phyloP scores from a whole-genome alignment of 768 basidiomycete genomes.

The Amanita pseudoporphyria region DNA sequence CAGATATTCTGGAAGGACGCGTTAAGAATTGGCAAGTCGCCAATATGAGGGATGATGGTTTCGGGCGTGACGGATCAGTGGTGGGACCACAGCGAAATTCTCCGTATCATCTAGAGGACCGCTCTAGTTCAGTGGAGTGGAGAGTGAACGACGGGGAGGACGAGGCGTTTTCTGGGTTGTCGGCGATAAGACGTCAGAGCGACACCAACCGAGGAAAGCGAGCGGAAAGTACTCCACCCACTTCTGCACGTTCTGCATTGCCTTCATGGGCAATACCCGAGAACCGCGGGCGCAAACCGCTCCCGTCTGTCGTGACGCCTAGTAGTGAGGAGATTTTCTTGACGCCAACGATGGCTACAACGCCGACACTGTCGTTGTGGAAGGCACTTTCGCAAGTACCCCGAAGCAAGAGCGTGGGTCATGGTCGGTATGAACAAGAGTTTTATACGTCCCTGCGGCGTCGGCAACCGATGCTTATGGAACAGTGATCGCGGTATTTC shows the following conservation, averaged over 20 bases:
- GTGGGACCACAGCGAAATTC: not conserved
- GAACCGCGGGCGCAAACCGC: not conserved
- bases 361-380: not conserved
- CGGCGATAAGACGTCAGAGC: not conserved
- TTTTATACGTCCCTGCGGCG: slow-evolving; percentile 2
- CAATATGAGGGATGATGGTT: slow-evolving; percentile 5
- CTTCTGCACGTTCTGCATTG: not conserved
- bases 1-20: not conserved
- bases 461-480: not conserved
- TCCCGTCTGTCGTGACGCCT: not conserved
- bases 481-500: not conserved
- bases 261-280: not conserved
- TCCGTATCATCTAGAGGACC: not conserved
- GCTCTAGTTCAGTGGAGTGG: not conserved
- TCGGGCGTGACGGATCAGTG: not conserved
- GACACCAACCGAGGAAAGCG: not conserved
- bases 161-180: too few species aligned
- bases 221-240: slow-evolving; percentile 1
- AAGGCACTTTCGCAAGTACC: not conserved
- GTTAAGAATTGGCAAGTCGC: not conserved
- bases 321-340: not conserved
- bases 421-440: not conserved
- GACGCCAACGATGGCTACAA: not conserved
- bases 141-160: not conserved
- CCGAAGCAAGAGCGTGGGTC: slow-evolving; percentile 7